Base-by-base conservation (phyloP, 106 monocot genomes). In the Dendrobium nobile region DNA sequence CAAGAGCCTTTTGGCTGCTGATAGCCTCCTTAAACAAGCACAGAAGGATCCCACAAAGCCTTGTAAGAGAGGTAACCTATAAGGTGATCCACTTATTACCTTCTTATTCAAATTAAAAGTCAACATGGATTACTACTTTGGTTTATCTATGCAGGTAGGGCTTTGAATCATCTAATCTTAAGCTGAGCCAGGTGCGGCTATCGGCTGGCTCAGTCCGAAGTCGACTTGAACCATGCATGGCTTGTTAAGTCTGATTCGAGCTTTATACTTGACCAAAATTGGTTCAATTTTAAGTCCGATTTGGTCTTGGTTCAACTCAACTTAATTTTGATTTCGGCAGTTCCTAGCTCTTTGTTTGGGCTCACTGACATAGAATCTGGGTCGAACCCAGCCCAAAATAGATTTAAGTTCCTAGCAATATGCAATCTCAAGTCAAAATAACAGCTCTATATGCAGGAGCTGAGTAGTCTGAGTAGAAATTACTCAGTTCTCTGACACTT, bases 21-120 rank as follows among this genome's bases (percentile, higher is more conserved):
- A 65, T 73, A 54, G 37, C 16, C 44, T 26, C 17, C 47, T 54
- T 10, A 80, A 85, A 28, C 37, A 80, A 28, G 68, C 27, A 54
- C 19, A 54, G 41, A 54, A 68, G 72, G 54, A 78, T 4, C 28
- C 47, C 6, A 5, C 74, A 43, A 67, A 20, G 54, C 4, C 77
- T 27, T 65, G 8, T 45, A 41, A 27, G 54, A 73, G 16, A 77
- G 86, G 83, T 80, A 80, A 48, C 5, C 58, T 19, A 67, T 45
- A 9, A 19, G 42, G 40, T 59, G 15, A 47, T 7, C 20, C 1
- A 5, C 19, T 42, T 67, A 26, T 31, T 67, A 9, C 15, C 28
- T 56, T 58, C 58, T 68, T 15, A 20, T 20, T 47, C 24, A 43
- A 64, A 64, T 64, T 64, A 26, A 64, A 64, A n/a, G 5, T 22